Evolutionary conservation across 495 filamentous ascomycete genomes (phyloP).

Genomic region (Tuber indicum): DNA sequence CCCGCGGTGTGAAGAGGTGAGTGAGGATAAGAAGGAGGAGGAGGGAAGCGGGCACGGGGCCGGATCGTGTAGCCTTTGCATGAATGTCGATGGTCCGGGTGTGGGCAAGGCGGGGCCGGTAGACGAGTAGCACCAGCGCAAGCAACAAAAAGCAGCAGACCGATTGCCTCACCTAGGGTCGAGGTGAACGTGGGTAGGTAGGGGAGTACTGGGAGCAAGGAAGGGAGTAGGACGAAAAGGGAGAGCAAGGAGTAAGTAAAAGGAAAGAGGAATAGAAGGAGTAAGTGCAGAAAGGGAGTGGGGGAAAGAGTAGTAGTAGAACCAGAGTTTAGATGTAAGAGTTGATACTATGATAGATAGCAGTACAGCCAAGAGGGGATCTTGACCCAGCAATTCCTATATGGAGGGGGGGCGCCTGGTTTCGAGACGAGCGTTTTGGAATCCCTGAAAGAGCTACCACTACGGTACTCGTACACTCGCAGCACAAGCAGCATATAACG

Average conservation of each 20-base stretch:
- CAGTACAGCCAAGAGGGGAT: conserved; percentile 33
- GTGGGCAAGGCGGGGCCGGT: conserved; percentile 27
- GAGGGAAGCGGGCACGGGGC: conserved; percentile 35
- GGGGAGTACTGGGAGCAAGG: conserved; percentile 8
- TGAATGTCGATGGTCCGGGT: conserved; percentile 35
- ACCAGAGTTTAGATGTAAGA: conserved; percentile 3
- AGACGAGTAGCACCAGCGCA: conserved; percentile 19
- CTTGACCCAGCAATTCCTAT: conserved; percentile 27
- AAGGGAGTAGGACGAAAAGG: conserved; percentile 4
- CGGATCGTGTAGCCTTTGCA: conserved; percentile 37
- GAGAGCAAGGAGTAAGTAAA: neutral
- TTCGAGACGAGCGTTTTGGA: conserved; percentile 35
- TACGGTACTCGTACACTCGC: conserved; percentile 2
- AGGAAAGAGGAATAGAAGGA: conserved; percentile 10
- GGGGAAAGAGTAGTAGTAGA: conserved; percentile 8
- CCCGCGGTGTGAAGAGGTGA: conserved; percentile 24
- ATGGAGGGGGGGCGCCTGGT: conserved; percentile 22
- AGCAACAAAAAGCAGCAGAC: conserved; percentile 11
- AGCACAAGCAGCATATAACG: conserved; percentile 33
- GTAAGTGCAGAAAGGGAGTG: conserved; percentile 22
- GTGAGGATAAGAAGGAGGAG: conserved; percentile 28
- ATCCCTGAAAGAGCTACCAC: conserved; percentile 32
- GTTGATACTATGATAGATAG: conserved; percentile 26
- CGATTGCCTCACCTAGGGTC: conserved; percentile 18
- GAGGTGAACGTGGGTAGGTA: neutral